Base-by-base conservation (phyloP, 148 eudicot species). In the Persicaria maculosa region DNA sequence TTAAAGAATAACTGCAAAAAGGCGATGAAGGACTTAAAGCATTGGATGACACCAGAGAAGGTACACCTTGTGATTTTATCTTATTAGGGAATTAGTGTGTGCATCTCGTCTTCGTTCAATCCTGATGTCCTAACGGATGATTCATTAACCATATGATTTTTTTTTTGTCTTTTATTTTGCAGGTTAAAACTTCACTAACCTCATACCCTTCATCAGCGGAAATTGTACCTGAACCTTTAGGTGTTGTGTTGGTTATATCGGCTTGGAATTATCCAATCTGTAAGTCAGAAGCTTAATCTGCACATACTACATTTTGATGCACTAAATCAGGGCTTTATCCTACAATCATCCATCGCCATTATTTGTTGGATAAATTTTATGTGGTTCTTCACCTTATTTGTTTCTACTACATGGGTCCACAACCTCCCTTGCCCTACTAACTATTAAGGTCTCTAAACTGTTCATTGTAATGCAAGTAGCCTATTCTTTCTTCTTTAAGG, bases 41-140 rank as follows among this genome's bases (percentile, higher is more conserved):
- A 58, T 53, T 88, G 91, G 91, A 84, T 86, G 88, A 76, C 4
- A 43, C 86, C 91, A 19, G 85, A 86, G 72, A 88, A 84, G 79
- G 91, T 88, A 79, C 68, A 31, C 50, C 19, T 22, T 14, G 19
- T 36, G 47, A 40, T 65, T 12, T 10, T 65, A 40, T 43, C 70
- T 64, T 65, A 36, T 4, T 43, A 17, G 46, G 70, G 44, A 15
- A 40, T 12, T 65, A 64, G 7, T 65, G 47, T 40, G 1, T 65
- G 47, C 47, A 65, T 65, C 43, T 31, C 44, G 1, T 25, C n/a
- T 62, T 62, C 68, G 31, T 15, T 62, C 44, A 31, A 0, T 62
- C 70, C 70, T 65, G 43, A 65, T 43, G 3, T 62, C 70, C 70
- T 65, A 65, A 65, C 14, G 15, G 44, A 59, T 43, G 46, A 65